phyloP scores from a whole-genome alignment of 2,329 filamentous ascomycete species.

The Ceratocystis cacaofunesta region DNA sequence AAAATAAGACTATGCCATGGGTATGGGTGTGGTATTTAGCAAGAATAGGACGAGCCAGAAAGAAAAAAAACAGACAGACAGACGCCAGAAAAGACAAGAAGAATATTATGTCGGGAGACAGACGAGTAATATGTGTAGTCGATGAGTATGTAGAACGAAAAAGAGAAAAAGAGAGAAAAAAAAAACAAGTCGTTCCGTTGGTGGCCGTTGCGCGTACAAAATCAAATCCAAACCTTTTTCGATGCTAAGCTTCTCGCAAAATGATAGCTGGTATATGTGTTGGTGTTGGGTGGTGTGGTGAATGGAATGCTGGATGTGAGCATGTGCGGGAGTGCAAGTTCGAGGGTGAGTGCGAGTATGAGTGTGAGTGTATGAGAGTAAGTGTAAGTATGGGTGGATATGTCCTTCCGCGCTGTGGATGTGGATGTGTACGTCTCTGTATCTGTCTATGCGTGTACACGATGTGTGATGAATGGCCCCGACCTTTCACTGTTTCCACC shows the following conservation, averaged over 20 bases:
- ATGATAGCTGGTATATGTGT: background rate
- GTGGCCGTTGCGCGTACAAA: slow-evolving; percentile 3
- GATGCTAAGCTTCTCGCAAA: background rate
- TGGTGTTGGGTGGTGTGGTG: background rate
- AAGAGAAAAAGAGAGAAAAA: background rate
- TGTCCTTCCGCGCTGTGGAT: too few relatives aligned
- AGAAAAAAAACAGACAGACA: background rate
- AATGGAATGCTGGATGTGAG: background rate
- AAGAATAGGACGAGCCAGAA: background rate
- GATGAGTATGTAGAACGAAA: background rate
- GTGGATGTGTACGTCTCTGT: too few relatives aligned
- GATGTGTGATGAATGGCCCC: too few relatives aligned
- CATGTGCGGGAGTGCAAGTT: background rate
- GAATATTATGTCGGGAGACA: background rate
- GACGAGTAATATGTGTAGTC: background rate
- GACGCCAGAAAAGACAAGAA: background rate
- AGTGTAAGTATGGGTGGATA: too few relatives aligned
- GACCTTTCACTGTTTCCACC: background rate
- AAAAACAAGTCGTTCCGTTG: slow-evolving; percentile 10
- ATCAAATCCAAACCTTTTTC: slow-evolving; percentile 6
- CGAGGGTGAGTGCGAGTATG: background rate
- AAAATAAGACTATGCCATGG: background rate
- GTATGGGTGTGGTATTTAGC: slow-evolving; percentile 2
- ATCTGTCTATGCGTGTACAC: too few relatives aligned
- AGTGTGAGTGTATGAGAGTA: background rate